phyloP scores from a whole-genome alignment of 1,139 yeast species.

The Taphrina wiesneri region DNA sequence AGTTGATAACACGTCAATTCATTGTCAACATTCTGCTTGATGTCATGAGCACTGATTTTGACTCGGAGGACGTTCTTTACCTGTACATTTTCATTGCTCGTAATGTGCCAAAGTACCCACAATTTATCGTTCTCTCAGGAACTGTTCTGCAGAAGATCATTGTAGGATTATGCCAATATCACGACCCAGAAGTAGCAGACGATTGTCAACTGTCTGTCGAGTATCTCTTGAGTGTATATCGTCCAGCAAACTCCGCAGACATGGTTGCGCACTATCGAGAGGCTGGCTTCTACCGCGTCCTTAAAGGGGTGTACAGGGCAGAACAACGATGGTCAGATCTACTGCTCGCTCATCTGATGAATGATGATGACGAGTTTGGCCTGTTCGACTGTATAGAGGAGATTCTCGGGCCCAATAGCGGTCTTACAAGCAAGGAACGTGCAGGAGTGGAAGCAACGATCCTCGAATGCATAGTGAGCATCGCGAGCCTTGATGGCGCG shows the following conservation, averaged over 20 bases:
- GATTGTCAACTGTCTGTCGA: constrained; percentile 77
- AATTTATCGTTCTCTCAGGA: constrained; percentile 70
- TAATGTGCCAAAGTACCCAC: constrained; percentile 76
- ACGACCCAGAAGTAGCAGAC: constrained; percentile 47
- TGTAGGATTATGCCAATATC: constrained; percentile 54
- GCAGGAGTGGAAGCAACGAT: constrained; percentile 35
- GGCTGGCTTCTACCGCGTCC: constrained; percentile 59
- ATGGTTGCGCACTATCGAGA: constrained; percentile 57
- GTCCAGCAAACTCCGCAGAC: constrained; percentile 54
- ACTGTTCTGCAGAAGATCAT: constrained; percentile 55
- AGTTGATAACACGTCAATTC: constrained; percentile 59
- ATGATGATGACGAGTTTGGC: constrained; percentile 38
- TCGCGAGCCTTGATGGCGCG: constrained; percentile 38
- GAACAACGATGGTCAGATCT: constrained; percentile 59
- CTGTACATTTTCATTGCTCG: constrained; percentile 70
- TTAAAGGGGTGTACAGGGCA: constrained; percentile 58
- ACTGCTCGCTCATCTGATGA: constrained; percentile 49
- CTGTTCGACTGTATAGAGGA: constrained; percentile 44
- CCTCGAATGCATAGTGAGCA: constrained; percentile 34
- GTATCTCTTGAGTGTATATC: constrained; percentile 62
- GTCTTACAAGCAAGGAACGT: constrained; percentile 31
- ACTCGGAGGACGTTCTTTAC: constrained; percentile 48
- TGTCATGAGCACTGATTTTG: constrained; percentile 46
- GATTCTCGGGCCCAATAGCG: constrained; percentile 39
- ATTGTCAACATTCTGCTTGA: constrained; percentile 67